Evolutionary conservation across 768 basidiomycete species (phyloP), one percentile per base, ranked within the genome.

Genomic region (Daedaleopsis sinensis): DNA sequence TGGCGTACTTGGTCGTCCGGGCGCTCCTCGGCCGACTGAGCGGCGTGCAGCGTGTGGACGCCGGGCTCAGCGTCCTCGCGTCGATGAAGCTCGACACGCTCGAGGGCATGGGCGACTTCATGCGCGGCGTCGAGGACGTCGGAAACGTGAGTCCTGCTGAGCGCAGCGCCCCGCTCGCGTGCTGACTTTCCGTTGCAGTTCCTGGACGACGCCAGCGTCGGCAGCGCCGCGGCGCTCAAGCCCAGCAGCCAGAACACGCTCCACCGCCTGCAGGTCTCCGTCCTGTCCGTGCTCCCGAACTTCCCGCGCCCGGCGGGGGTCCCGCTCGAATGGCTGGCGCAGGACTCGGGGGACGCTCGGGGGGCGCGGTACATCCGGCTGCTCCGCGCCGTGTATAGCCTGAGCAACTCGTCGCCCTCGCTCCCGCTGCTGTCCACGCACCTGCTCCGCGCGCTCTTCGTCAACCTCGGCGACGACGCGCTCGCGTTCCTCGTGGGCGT

Each of bases 401-500:
- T 93, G 19, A 85, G 85, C 8, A 93, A 89, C 66, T 78, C 80
- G 0, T 82, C 84, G 5, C 72, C 81, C 8, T 70, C 81, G 0
- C 71, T 80, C 12, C 76, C 80, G 0, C 71, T 79, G 4, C 73
- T 93, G 9, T 80, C 90, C 0, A 77, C 81, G 1, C 75, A 77
- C 16, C 72, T 95, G 51, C 80, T 94, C 23, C 83, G 80, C 58
- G 70, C 79, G 0, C 74, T 96, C 3, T 93, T 98, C 69, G 74
- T 81, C 36, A 84, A 80, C 58, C 76, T 96, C 13, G 84, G 82
- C 54, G 84, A 88, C 35, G 89, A 88, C 56, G 80, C 90, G 0
- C 76, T 98, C 13, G 79, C 87, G 0, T 96, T 99, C 78, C 83
- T 99, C 12, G 84, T 89, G 0, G 89, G 91, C 0, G 69, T 90